phyloP scores from a whole-genome alignment of 306 rosid species.

The Echinosophora koreensis region DNA sequence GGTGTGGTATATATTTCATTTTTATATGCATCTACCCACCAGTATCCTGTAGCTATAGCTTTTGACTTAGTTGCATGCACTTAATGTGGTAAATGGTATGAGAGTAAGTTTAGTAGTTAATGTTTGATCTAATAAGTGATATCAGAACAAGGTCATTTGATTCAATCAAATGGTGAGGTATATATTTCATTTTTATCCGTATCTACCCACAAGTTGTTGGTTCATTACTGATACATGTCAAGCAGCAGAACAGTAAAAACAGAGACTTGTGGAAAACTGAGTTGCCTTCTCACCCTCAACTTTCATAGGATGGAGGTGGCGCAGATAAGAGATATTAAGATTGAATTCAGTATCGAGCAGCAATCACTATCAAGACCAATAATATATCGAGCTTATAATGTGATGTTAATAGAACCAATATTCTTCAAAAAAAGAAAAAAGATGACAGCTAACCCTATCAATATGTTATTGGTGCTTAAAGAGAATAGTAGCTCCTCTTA shows the following conservation, averaged over 20 bases:
- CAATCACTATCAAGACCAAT: neutral
- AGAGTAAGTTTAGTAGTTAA: no score
- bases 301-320: neutral
- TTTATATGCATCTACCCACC: no score
- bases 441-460: constrained; percentile 30
- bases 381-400: constrained; percentile 22
- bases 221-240: neutral
- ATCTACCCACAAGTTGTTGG: neutral
- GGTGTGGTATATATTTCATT: no score
- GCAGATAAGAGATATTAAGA: neutral
- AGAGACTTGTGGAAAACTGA: neutral
- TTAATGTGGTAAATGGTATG: no score
- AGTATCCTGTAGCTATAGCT: no score
- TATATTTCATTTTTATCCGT: neutral
- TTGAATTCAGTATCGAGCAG: no score
- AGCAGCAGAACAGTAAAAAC: neutral
- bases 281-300: neutral
- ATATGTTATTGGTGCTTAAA: constrained; percentile 45
- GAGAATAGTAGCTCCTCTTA: constrained; percentile 45
- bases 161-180: neutral
- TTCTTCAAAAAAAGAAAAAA: constrained; percentile 20
- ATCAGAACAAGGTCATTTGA: no score
- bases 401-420: constrained; percentile 16
- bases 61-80: no score
- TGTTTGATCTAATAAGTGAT: no score